Percentiles rank a stretch among this genome's conserved stretches.
Conservation (phyloP, 495 filamentous ascomycete species). For the Penicillium chermesinum region DNA sequence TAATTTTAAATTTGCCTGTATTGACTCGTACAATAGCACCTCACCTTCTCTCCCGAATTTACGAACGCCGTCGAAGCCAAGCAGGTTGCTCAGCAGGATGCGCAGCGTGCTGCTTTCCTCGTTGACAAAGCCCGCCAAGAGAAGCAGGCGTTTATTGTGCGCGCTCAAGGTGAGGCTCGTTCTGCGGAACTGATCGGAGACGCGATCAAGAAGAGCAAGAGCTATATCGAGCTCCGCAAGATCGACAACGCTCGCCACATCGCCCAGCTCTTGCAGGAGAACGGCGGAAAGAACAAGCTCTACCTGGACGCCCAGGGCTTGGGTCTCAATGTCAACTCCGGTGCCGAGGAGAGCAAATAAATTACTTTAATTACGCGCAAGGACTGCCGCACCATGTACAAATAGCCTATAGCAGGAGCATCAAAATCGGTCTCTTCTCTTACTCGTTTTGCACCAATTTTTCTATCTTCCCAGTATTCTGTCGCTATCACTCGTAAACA, state of each 20-base stretch:
- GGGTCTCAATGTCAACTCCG: constrained; percentile 80
- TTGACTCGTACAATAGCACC: constrained; percentile 55
- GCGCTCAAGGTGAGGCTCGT: constrained; percentile 97
- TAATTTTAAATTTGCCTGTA: constrained; percentile 12
- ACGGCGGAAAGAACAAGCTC: constrained; percentile 86
- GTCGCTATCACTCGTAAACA: too few species aligned
- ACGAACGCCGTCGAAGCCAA: constrained; percentile 98
- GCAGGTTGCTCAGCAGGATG: constrained; percentile 98
- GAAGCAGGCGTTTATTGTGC: constrained; percentile 98
- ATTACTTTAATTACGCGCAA: constrained; percentile 25
- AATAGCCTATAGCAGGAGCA: constrained; percentile 39
- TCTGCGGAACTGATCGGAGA: constrained; percentile 98
- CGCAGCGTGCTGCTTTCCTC: constrained; percentile 92
- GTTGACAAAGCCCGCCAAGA: constrained; percentile 99
- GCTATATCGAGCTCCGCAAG: constrained; percentile 92
- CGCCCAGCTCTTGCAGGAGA: constrained; percentile 75
- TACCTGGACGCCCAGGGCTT: constrained; percentile 85
- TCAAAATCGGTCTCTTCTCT: constrained; percentile 42
- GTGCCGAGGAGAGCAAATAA: constrained; percentile 32
- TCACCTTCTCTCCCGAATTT: constrained; percentile 99
- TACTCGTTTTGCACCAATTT: not conserved
- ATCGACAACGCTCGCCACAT: constrained; percentile 94
- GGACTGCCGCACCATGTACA: constrained; percentile 36
- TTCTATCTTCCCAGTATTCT: not conserved
- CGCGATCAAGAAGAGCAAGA: constrained; percentile 97